A percentile compares a stretch with the other conserved stretches of the same genome.
Conservation (phyloP, 169 alveolate genomes). For the Theileria equi region DNA sequence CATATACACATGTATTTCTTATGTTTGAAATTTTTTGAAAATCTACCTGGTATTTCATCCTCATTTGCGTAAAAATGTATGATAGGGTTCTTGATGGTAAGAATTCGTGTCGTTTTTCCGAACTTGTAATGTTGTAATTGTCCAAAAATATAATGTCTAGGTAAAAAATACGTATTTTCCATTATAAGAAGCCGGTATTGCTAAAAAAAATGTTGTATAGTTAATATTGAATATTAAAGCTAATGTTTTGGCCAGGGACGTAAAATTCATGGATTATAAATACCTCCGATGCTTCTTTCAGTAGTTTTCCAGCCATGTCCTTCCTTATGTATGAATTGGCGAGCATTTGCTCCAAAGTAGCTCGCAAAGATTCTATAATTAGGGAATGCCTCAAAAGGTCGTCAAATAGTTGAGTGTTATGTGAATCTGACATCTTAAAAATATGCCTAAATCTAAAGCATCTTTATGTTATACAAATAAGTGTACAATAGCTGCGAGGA, state of each 20-base stretch:
- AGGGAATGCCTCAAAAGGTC: slow-evolving; percentile 9
- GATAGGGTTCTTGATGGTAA: slow-evolving; percentile 26
- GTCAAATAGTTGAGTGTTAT: slow-evolving; percentile 8
- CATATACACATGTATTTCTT: no score
- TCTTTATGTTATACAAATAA: neutral
- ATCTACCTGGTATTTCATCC: slow-evolving; percentile 10
- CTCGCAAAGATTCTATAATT: slow-evolving; percentile 43
- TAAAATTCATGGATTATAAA: neutral
- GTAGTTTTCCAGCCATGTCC: slow-evolving; percentile 22
- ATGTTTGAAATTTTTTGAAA: no score
- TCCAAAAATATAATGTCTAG: slow-evolving; percentile 32
- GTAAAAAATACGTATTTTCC: neutral
- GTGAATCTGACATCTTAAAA: neutral
- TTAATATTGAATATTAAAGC: slow-evolving; percentile 2
- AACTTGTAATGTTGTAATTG: slow-evolving; percentile 35
- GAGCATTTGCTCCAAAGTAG: slow-evolving; percentile 59
- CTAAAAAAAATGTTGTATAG: slow-evolving; percentile 6
- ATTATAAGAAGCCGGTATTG: slow-evolving; percentile 12
- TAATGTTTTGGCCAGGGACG: neutral
- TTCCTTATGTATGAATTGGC: slow-evolving; percentile 55
- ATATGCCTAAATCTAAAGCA: neutral
- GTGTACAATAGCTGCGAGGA: slow-evolving; percentile 3
- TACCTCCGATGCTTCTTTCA: slow-evolving; percentile 50
- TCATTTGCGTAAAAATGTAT: neutral
- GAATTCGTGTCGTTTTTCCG: slow-evolving; percentile 9